phyloP scores from a whole-genome alignment of 345 rosid genomes.

The Excoecaria agallocha region DNA sequence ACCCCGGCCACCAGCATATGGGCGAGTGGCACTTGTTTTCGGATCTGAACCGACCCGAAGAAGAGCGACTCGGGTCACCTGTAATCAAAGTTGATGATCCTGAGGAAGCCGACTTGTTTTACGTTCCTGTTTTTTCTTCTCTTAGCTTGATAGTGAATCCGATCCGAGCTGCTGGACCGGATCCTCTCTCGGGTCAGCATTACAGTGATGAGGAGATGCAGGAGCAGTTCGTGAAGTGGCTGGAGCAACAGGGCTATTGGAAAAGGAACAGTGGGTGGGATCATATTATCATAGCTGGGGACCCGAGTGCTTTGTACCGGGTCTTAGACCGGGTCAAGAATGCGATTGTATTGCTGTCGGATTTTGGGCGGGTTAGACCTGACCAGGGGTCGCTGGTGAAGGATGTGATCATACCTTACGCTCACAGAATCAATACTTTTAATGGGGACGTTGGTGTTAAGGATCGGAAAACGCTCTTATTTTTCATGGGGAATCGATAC shows the following conservation, averaged over 20 bases:
- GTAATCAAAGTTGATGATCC: conserved; percentile 61
- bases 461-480: conserved; percentile 64
- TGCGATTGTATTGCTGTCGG: conserved; percentile 63
- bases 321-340: conserved; percentile 63
- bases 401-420: conserved; percentile 85
- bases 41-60: conserved; percentile 57
- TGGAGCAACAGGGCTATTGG: conserved; percentile 80
- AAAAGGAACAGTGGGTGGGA: conserved; percentile 70
- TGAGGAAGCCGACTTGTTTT: conserved; percentile 81
- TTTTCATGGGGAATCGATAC: conserved; percentile 97
- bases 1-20: conserved; percentile 99
- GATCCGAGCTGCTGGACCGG: conserved; percentile 31
- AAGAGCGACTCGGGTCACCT: conserved; percentile 67
- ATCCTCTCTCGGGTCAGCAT: conserved; percentile 33
- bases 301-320: conserved; percentile 80
- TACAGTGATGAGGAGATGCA: conserved; percentile 92
- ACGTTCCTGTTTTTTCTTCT: conserved; percentile 82
- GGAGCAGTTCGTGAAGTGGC: conserved; percentile 73
- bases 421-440: conserved; percentile 73
- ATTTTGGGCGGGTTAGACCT: conserved; percentile 75
- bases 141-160: conserved; percentile 70
- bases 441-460: conserved; percentile 63
- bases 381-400: conserved; percentile 92
- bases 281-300: conserved; percentile 80
- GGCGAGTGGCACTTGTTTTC: conserved; percentile 90